phyloP scores from a whole-genome alignment of 2,329 filamentous ascomycete genomes.

The Fusarium sp. region DNA sequence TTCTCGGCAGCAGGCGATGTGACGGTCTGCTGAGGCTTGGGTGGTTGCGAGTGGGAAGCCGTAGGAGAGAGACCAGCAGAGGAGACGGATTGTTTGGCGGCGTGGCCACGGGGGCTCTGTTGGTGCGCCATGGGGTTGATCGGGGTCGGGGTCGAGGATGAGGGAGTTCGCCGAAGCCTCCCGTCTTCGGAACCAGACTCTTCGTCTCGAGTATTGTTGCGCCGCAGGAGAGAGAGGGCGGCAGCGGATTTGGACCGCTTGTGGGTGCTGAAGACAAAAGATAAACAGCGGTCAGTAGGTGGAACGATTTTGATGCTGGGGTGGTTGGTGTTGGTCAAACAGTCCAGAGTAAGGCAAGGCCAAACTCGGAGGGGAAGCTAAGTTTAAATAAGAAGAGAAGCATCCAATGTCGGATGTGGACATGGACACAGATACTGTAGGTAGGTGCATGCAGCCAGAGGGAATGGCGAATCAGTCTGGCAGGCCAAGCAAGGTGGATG shows the following conservation, averaged over 20 bases:
- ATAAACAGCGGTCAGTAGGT: constrained; percentile 49
- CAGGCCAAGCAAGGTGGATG: constrained; percentile 1
- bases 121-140: constrained; percentile 53
- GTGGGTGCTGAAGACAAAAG: constrained; percentile 51
- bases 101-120: constrained; percentile 56
- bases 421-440: constrained; percentile 19
- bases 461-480: constrained; percentile 24
- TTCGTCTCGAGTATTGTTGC: constrained; percentile 62
- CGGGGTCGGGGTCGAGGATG: constrained; percentile 48
- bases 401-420: constrained; percentile 31
- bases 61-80: constrained; percentile 56
- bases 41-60: constrained; percentile 51
- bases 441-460: constrained; percentile 15
- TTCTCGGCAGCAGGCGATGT: constrained; percentile 55
- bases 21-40: constrained; percentile 37
- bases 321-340: constrained; percentile 32
- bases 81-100: constrained; percentile 60
- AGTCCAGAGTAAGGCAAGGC: constrained; percentile 11
- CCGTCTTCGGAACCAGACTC: constrained; percentile 66
- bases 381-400: constrained; percentile 34
- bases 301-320: constrained; percentile 43
- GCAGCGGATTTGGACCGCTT: constrained; percentile 66
- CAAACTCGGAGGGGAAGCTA: constrained; percentile 24
- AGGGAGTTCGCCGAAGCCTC: constrained; percentile 52
- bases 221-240: constrained; percentile 65